Percentiles rank a stretch among this genome's conserved stretches.
phyloP scores from a whole-genome alignment of 768 basidiomycete species.

The Scleroderma bovista region DNA sequence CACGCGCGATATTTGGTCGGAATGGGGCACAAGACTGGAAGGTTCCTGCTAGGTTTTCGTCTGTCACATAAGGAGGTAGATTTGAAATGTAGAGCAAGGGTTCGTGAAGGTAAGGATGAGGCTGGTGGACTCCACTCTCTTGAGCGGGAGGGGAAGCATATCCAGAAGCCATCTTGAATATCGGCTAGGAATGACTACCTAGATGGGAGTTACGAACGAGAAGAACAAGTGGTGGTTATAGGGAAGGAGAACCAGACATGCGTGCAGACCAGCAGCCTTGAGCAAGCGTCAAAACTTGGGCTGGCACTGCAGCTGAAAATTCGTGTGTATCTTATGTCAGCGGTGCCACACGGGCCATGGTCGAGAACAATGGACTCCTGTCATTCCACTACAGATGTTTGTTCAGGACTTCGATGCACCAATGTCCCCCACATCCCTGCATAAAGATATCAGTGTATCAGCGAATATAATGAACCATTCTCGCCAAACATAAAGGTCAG shows the following conservation, averaged over 20 bases:
- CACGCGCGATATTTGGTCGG: constrained; percentile 69
- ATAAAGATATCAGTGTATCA: too few species aligned
- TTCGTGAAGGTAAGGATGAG: constrained; percentile 82
- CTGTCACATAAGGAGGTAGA: constrained; percentile 65
- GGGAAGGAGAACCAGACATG: constrained; percentile 13
- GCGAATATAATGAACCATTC: too few species aligned
- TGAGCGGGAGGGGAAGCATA: constrained; percentile 28
- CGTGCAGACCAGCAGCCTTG: constrained; percentile 26
- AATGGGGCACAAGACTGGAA: constrained; percentile 76
- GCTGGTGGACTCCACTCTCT: constrained; percentile 30
- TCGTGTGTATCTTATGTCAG: constrained; percentile 30
- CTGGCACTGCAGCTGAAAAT: constrained; percentile 25
- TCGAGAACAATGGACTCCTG: too few species aligned
- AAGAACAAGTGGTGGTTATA: neutral
- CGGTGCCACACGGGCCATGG: neutral
- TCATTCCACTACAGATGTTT: too few species aligned
- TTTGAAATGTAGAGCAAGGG: constrained; percentile 78
- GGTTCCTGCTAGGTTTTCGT: constrained; percentile 70
- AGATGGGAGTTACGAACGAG: neutral
- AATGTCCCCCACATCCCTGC: too few species aligned
- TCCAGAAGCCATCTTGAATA: constrained; percentile 33
- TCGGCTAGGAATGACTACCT: constrained; percentile 21
- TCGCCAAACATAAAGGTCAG: too few species aligned
- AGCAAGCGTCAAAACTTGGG: constrained; percentile 27
- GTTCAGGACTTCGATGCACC: too few species aligned